Evolutionary conservation across 805 yeast genomes (phyloP).

Genomic region (Yamadazyma tumulicola): DNA sequence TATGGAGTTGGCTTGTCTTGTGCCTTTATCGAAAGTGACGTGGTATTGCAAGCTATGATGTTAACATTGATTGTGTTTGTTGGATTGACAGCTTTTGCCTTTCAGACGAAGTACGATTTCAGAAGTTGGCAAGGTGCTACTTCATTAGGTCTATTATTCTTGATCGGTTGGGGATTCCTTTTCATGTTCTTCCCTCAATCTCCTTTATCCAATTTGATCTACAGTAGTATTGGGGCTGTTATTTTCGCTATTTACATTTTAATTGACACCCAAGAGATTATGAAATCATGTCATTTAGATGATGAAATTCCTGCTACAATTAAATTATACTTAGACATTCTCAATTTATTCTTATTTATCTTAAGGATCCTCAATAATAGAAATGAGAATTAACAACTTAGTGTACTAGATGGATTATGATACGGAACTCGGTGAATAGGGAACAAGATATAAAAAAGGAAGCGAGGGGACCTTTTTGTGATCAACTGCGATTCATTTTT

Average conservation of each 20-base stretch:
- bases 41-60: conserved; percentile 67
- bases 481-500: no score
- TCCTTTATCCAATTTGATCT: conserved; percentile 57
- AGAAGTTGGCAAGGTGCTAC: conserved; percentile 60
- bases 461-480: no score
- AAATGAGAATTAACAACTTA: conserved; percentile 2
- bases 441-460: not conserved
- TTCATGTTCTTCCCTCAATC: conserved; percentile 62
- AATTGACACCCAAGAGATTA: conserved; percentile 76
- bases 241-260: conserved; percentile 69
- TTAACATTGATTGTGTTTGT: conserved; percentile 67
- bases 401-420: not conserved
- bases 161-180: conserved; percentile 72
- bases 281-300: conserved; percentile 73
- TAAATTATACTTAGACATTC: conserved; percentile 72
- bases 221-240: conserved; percentile 71
- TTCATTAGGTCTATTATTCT: conserved; percentile 56
- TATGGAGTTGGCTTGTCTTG: conserved; percentile 68
- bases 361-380: conserved; percentile 39
- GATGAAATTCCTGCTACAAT: conserved; percentile 84
- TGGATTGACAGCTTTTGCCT: conserved; percentile 75
- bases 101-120: conserved; percentile 75
- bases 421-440: not conserved
- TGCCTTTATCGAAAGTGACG: conserved; percentile 55
- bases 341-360: conserved; percentile 76